Evolutionary conservation across 345 rosid species (phyloP).

Genomic region (Dovyalis caffra): DNA sequence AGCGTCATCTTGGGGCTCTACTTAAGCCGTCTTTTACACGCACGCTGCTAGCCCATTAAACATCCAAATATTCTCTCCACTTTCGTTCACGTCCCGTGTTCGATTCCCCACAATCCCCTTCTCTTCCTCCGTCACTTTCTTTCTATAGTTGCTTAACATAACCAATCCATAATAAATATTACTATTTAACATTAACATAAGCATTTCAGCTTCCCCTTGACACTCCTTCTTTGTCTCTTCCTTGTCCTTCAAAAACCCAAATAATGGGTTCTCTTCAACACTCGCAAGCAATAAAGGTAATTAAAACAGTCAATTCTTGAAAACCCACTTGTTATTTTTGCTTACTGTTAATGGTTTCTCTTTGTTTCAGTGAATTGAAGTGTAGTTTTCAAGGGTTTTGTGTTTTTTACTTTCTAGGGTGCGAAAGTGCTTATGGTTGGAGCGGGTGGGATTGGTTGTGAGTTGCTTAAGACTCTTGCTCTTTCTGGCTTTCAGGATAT

Average conservation of each 20-base stretch:
- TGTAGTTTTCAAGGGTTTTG: slow-evolving; percentile 10
- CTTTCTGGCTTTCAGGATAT: slow-evolving; percentile 90
- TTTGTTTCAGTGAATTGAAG: neutral
- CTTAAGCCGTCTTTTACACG: neutral
- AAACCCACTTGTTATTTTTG: neutral
- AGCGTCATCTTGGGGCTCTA: neutral
- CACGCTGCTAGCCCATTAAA: neutral
- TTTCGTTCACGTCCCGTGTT: slow-evolving; percentile 32
- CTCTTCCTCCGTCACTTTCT: neutral
- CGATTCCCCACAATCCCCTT: slow-evolving; percentile 31
- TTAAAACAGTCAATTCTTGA: neutral
- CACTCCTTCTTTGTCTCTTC: neutral
- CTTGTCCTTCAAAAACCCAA: neutral
- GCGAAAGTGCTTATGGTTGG: slow-evolving; percentile 99
- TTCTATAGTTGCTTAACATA: neutral
- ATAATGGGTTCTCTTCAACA: slow-evolving; percentile 54
- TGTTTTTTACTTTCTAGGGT: slow-evolving; percentile 41
- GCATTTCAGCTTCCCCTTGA: neutral
- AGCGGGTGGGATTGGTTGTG: slow-evolving; percentile 99
- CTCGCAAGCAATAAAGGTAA: slow-evolving; percentile 57
- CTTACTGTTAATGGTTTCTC: neutral
- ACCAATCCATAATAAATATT: neutral
- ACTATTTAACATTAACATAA: neutral
- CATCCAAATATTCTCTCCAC: slow-evolving; percentile 10
- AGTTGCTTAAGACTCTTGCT: slow-evolving; percentile 92